A percentile compares a stretch with the other conserved stretches of the same genome.
phyloP scores from a whole-genome alignment of 2,329 filamentous ascomycete species.

The Boeremia exigua region DNA sequence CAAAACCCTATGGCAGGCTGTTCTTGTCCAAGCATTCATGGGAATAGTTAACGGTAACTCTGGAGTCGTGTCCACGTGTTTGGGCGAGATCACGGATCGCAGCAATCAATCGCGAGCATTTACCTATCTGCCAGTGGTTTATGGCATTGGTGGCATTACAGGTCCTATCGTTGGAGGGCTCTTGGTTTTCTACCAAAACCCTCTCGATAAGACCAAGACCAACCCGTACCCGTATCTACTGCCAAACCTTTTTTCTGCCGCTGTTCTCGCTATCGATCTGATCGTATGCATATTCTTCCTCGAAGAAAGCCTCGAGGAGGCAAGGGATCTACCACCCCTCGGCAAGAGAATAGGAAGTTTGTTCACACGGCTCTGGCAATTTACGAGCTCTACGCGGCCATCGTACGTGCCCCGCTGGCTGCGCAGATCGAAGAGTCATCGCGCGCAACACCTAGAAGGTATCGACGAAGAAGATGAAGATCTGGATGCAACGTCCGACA shows the following conservation, averaged over 20 bases:
- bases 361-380: constrained; percentile 74
- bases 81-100: constrained; percentile 93
- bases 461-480: constrained; percentile 52
- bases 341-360: constrained; percentile 64
- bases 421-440: constrained; percentile 31
- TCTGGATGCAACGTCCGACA: constrained; percentile 47
- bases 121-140: constrained; percentile 94
- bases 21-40: constrained; percentile 87
- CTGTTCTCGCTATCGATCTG: constrained; percentile 74
- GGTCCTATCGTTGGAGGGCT: constrained; percentile 91
- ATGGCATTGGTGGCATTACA: constrained; percentile 90
- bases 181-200: constrained; percentile 70
- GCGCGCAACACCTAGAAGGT: constrained; percentile 42
- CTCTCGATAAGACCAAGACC: constrained; percentile 57
- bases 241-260: constrained; percentile 81
- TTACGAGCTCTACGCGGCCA: constrained; percentile 64
- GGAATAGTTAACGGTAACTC: constrained; percentile 94
- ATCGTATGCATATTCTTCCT: constrained; percentile 79
- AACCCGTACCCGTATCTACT: constrained; percentile 80
- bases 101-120: constrained; percentile 95
- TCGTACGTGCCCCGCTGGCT: constrained; percentile 61
- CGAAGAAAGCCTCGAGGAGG: constrained; percentile 81
- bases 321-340: constrained; percentile 65
- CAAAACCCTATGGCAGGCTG: constrained; percentile 78
- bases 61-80: constrained; percentile 87